phyloP scores from a whole-genome alignment of 768 basidiomycete species.

The Termitomyces titanicus region DNA sequence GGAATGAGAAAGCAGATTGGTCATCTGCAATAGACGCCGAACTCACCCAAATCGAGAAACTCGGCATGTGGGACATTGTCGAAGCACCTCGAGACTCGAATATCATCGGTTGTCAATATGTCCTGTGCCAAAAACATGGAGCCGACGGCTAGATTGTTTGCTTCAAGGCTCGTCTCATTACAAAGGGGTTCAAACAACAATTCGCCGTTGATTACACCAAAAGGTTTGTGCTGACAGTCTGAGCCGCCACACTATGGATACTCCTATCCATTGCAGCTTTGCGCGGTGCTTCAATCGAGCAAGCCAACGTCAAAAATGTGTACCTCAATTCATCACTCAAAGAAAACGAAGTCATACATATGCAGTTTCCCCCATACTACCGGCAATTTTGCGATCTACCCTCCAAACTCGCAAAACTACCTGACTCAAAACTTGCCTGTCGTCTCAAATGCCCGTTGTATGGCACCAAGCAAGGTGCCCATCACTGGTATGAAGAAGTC shows the following conservation, averaged over 20 bases:
- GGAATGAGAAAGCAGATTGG: constrained; percentile 14
- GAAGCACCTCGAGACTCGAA: constrained; percentile 11
- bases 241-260: constrained; percentile 13
- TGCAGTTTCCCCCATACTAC: constrained; percentile 16
- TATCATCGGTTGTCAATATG: constrained; percentile 12
- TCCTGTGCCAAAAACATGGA: constrained; percentile 18
- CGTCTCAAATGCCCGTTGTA: constrained; percentile 24
- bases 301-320: constrained; percentile 18
- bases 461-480: constrained; percentile 31
- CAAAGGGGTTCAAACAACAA: constrained; percentile 28
- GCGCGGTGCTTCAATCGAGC: constrained; percentile 11
- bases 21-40: constrained; percentile 14
- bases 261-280: constrained; percentile 22
- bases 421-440: constrained; percentile 1
- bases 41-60: constrained; percentile 15
- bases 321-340: constrained; percentile 20
- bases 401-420: neutral
- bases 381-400: neutral
- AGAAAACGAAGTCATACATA: constrained; percentile 22
- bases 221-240: constrained; percentile 19
- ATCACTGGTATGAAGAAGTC: constrained; percentile 27
- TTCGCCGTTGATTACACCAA: constrained; percentile 30
- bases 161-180: constrained; percentile 30
- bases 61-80: constrained; percentile 15
- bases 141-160: constrained; percentile 16